These are phyloP conservation scores for Hansenula anomala DNA, from an alignment of 1,139 yeast species.

Conservation along the genomic window DNA sequence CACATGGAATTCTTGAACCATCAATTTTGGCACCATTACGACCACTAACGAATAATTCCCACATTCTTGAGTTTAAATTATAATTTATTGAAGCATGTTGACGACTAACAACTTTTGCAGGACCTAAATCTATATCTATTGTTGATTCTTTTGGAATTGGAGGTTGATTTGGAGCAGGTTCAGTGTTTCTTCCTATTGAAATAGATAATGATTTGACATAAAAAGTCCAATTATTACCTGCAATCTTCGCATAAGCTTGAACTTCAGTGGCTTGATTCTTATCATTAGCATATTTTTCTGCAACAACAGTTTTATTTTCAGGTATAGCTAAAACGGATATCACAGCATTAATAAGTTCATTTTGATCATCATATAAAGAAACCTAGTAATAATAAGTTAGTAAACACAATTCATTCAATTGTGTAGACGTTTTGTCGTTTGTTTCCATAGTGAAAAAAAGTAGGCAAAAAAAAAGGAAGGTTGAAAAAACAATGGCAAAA, in stretches of 20 bases:
- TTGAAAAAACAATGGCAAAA: no score
- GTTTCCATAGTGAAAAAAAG: no score
- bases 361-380: constrained; percentile 18
- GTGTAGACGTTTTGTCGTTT: neutral
- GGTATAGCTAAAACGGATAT: constrained; percentile 40
- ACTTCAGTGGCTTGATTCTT: constrained; percentile 77
- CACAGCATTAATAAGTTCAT: constrained; percentile 39
- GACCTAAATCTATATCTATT: constrained; percentile 89
- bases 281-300: constrained; percentile 56
- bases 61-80: constrained; percentile 65
- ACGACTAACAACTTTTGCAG: constrained; percentile 92
- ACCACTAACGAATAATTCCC: constrained; percentile 85
- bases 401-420: neutral
- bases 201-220: constrained; percentile 81
- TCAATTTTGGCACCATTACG: constrained; percentile 93
- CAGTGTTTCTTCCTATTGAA: constrained; percentile 84
- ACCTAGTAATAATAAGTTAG: neutral
- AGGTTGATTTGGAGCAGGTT: constrained; percentile 22
- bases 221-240: constrained; percentile 92
- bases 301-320: constrained; percentile 39
- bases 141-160: constrained; percentile 22
- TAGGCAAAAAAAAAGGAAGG: no score
- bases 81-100: constrained; percentile 83
- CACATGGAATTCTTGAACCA: constrained; percentile 50
- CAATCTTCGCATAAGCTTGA: constrained; percentile 93